A percentile compares a stretch with the other conserved stretches of the same genome.
Evolutionary conservation across 2,329 filamentous ascomycete species (phyloP).

Genomic region (Venturia aucupariae): DNA sequence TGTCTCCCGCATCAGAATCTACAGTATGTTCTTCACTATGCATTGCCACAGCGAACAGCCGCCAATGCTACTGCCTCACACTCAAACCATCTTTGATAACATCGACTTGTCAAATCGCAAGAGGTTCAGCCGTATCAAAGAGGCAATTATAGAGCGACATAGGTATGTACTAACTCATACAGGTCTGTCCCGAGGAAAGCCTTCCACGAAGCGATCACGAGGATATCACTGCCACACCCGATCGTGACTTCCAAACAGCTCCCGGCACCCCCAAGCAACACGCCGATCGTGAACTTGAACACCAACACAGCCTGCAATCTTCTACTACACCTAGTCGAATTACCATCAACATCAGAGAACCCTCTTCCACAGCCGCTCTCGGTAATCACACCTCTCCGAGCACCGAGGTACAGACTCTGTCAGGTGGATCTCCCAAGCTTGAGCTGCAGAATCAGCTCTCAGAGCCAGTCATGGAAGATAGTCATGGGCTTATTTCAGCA

Average conservation of each 20-base stretch:
- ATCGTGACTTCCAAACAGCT: constrained; percentile 1
- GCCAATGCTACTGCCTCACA: not conserved
- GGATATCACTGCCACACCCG: not conserved
- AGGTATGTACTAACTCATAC: not conserved
- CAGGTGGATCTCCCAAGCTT: not conserved
- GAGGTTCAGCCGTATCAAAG: not conserved
- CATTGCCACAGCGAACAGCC: not conserved
- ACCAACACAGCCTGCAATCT: constrained; percentile 7
- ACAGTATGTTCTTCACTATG: constrained; percentile 19
- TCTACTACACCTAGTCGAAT: constrained; percentile 27
- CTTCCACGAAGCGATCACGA: not conserved
- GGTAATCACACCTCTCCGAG: not conserved
- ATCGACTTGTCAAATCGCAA: not conserved
- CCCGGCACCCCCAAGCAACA: constrained; percentile 3
- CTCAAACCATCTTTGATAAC: not conserved
- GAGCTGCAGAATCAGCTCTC: not conserved
- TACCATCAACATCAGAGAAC: constrained; percentile 28
- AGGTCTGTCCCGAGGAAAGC: not conserved
- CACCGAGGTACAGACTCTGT: not conserved
- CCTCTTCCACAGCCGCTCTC: constrained; percentile 14
- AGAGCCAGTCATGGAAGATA: not conserved
- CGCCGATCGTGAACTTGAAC: not conserved
- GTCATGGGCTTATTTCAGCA: not conserved
- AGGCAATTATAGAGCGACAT: not conserved
- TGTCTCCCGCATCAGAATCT: constrained; percentile 12